Evolutionary conservation across 495 filamentous ascomycete species (phyloP).

Genomic region (Podospora tetraspora): DNA sequence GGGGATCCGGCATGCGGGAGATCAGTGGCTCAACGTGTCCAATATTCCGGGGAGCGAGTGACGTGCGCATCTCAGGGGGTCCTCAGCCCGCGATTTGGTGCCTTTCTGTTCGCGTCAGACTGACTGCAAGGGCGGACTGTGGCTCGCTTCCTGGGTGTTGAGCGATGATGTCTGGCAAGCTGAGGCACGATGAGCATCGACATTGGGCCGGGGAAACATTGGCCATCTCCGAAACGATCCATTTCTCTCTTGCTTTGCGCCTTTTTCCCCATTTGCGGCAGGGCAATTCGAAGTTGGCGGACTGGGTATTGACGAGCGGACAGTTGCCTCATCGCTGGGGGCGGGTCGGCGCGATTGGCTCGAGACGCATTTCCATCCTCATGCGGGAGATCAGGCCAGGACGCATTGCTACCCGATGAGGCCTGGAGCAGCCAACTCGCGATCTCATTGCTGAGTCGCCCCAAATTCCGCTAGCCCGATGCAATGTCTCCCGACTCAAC

Average conservation of each 20-base stretch:
- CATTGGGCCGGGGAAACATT: neutral
- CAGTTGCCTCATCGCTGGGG: conserved; percentile 2
- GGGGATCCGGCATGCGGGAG: neutral
- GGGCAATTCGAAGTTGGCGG: neutral
- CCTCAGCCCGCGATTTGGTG: neutral
- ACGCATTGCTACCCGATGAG: conserved; percentile 37
- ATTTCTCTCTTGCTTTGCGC: neutral
- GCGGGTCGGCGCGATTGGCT: conserved; percentile 24
- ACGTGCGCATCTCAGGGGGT: neutral
- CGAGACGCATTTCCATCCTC: neutral
- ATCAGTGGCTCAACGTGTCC: neutral
- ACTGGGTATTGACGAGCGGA: neutral
- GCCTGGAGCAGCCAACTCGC: conserved; percentile 15
- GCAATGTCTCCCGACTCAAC: conserved; percentile 7
- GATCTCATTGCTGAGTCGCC: conserved; percentile 14
- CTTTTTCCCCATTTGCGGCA: neutral
- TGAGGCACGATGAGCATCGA: neutral
- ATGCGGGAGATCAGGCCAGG: conserved; percentile 26
- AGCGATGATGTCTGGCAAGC: neutral
- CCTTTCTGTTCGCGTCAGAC: neutral
- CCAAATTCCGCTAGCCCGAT: conserved; percentile 17
- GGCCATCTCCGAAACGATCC: neutral
- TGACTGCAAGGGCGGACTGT: conserved; percentile 4
- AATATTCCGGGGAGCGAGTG: neutral
- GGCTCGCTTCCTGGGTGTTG: neutral